Evolutionary conservation across 495 filamentous ascomycete genomes (phyloP), one percentile per base, ranked within the genome.

Genomic region (Lophiostoma macrostomum): DNA sequence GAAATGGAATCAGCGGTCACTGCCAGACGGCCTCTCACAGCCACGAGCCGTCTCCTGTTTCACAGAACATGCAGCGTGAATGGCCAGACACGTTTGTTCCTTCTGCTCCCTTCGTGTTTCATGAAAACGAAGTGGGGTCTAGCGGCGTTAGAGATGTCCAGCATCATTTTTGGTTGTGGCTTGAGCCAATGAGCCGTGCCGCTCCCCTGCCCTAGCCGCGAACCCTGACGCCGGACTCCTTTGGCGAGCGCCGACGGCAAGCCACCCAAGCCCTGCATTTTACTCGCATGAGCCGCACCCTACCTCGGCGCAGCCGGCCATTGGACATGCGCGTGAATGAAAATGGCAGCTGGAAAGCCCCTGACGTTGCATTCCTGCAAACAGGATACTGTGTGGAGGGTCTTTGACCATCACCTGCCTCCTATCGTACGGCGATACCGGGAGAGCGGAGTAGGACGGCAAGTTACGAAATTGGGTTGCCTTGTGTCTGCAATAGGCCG

Each of bases 71-170:
- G 5, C 5, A 27, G 28, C 37, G 4, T 47, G 37, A 50, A 24
- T 50, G 54, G 54, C 40, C 13, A 19, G 37, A 14, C 19, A 20
- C 34, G 38, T 38, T 36, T 22, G 18, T 29, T 35, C 40, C 40
- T 46, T 35, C 38, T 3, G n/a, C 19, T 30, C 51, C 40, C 24
- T 7, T 34, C 23, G 18, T 52, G 55, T 58, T 57, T 52, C 55
- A 41, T 53, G 48, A 58, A 58, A 58, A 47, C 34, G 31, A 30
- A 7, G 55, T 58, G 55, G 47, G 30, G 28, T 31, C 41, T 52
- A 52, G 55, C 22, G 6, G 55, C 35, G 55, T 58, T 48, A 58
- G 48, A 52, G 3, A 14, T 14, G 7, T 8, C 13, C 24, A 23
- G 32, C 32, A 27, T 47, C 13, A 22, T 39, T 47, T 34, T 40